Base-by-base conservation (phyloP, 2,329 filamentous ascomycete species). In the Chaetomium sp. region DNA sequence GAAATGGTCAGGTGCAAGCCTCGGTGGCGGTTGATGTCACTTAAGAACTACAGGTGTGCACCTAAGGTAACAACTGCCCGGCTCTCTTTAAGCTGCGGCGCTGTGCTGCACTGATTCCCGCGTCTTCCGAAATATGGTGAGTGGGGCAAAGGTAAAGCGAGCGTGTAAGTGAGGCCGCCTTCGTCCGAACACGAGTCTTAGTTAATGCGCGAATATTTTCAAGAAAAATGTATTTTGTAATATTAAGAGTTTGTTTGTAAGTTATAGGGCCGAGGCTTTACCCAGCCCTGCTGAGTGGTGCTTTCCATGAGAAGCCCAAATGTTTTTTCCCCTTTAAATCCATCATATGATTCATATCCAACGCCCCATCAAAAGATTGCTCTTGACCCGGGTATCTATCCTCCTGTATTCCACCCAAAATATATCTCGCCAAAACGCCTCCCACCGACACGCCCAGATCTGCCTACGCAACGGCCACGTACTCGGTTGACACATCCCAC, bases 401-500 rank as follows among this genome's bases (percentile, higher is more conserved):
- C 53, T 45, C 21, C 2, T 56, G n/a, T 60, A 27, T 63, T 27
- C 62, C 29, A 51, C 12, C 25, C 38, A 21, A 27, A 33, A 16
- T 23, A 27, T 21, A 31, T 29, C 29, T 9, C 13, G 10, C 38
- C 4, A 21, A 54, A 53, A 53, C 10, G 33, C 45, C 23, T 49
- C 16, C 27, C 25, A 25, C 42, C 23, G 31, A 38, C 29, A 27
- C 16, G 31, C 49, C 42, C 55, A 23, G 25, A n/a, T n/a, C 16
- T 25, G 29, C 42, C 47, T 42, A 68, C 12, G 49, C 23, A 49
- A 71, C 69, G 47, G 63, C 60, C 27, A 74, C 69, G 65, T 71
- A 74, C 63, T 75, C 72, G 16, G 66, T 70, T 51, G 69, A 61
- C 16, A 74, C 69, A 64, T 74, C 72, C 74, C 74, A 75, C n/a